Conservation (phyloP, 208 protist genomes). For the Naegleria fowleri region DNA sequence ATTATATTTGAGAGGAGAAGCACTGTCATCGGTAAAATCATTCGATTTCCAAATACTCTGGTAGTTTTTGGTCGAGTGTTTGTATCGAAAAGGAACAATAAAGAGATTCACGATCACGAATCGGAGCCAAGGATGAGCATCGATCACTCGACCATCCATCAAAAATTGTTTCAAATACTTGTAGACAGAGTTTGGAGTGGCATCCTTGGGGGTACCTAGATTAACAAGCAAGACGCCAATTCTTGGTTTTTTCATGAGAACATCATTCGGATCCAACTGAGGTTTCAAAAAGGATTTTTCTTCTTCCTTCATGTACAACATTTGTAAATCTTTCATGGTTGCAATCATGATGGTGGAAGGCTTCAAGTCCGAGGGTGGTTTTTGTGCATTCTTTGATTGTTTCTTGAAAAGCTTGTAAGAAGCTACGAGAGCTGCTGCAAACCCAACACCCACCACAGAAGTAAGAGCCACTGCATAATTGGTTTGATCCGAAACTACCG, state of each 20-base stretch:
- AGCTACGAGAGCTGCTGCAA: no score
- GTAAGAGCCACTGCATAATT: no score
- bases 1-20: neutral
- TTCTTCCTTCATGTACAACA: no score
- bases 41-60: neutral
- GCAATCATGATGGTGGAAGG: no score
- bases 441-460: no score
- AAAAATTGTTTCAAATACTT: neutral
- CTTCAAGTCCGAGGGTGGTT: no score
- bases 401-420: no score
- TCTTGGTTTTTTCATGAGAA: neutral
- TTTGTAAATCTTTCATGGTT: no score
- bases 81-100: neutral
- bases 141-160: neutral
- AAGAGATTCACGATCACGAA: neutral
- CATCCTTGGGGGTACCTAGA: neutral
- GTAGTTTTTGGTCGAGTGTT: neutral
- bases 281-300: no score
- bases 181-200: neutral
- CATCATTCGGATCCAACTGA: no score
- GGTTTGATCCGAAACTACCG: no score
- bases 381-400: no score
- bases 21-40: neutral
- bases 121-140: neutral
- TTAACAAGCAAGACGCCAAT: neutral